Base-by-base conservation (phyloP, 805 yeast genomes). In the Cyberlindnera samutprakarnensis region DNA sequence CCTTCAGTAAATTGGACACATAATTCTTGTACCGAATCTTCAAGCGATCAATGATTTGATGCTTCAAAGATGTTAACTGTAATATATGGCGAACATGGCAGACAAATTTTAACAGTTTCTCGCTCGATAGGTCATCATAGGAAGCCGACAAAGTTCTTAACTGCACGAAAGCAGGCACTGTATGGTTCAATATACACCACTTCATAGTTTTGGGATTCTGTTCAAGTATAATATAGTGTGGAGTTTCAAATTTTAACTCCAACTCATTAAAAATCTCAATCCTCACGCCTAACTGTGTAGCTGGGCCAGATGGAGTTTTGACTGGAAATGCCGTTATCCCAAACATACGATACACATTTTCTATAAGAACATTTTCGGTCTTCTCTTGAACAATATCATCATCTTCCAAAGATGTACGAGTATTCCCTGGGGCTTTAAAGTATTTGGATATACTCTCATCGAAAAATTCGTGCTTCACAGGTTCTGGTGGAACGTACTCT, bases 281-380 rank as follows among this genome's bases (percentile, higher is more conserved):
- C 25, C 68, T 42, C n/a, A 63, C 46, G 3, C 67, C 67, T 1
- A 61, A 13, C 43, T 61, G 31, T 14, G 43, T 44, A 3, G 32
- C 12, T 6, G 43, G 40, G 2, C 44, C 42, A n/a, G 51, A 36
- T 4, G 66, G 64, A 29, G 60, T 63, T 10, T 51, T 51, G 2
- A 61, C 47, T 0, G 67, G 67, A 35, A 63, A 62, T 8, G 52
- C 50, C 4, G 65, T 60, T 3, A 61, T 55, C 1, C 68, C 68
- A 45, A 61, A 53, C 45, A 57, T 42, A 31, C 68, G 49, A 30
- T 53, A 61, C 4, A 50, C 41, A 36, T 58, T 60, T 38, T 62
- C 66, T 8, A 54, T 12, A 1, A 45, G 23, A 1, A 58, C 49
- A 15, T 47, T 41, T 4, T 44, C 37, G 4, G 42, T 32, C 22